Percentiles rank a stretch among this genome's conserved stretches.
Conservation (phyloP, 495 filamentous ascomycete genomes). For the Podospora pseudocomata region DNA sequence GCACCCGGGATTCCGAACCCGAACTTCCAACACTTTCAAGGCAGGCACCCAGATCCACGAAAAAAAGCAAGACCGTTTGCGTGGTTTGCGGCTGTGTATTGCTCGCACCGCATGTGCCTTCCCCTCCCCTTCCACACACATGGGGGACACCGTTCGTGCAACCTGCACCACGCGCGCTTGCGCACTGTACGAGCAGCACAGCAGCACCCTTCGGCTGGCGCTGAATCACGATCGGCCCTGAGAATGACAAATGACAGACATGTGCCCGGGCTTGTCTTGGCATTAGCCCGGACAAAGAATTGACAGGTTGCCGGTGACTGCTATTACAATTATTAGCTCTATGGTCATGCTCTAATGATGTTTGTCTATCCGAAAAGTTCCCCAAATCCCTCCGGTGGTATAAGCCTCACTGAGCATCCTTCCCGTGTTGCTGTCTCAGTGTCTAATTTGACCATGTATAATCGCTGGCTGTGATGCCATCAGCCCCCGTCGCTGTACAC, state of each 20-base stretch:
- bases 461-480: not conserved
- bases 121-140: not conserved
- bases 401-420: not conserved
- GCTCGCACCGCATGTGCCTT: no score
- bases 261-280: not conserved
- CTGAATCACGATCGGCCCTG: not conserved
- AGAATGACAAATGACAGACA: not conserved
- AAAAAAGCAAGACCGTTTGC: not conserved
- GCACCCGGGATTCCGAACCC: not conserved
- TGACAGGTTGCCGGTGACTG: not conserved
- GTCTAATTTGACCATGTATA: not conserved
- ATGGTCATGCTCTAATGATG: not conserved
- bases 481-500: not conserved
- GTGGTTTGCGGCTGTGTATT: not conserved
- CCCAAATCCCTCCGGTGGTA: not conserved
- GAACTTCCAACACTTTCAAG: not conserved
- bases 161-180: not conserved
- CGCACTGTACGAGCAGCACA: no score
- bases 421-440: not conserved
- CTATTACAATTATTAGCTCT: not conserved
- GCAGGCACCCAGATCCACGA: not conserved
- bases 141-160: not conserved
- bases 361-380: not conserved
- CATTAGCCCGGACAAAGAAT: not conserved
- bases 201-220: not conserved